Conservation (phyloP, 2,329 filamentous ascomycete genomes). For the Aspergillus tamarii region DNA sequence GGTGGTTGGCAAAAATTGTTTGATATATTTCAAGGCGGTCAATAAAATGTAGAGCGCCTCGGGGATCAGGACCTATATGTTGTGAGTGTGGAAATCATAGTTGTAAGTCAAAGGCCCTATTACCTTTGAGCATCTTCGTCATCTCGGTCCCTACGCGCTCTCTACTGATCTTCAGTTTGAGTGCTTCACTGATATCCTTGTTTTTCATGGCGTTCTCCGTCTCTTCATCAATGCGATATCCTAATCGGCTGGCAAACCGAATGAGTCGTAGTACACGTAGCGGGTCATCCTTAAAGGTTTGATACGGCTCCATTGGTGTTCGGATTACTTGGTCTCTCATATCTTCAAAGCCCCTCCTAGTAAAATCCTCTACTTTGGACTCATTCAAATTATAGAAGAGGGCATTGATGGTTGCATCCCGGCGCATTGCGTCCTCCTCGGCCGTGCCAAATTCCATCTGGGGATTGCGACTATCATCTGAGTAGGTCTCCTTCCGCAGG, state of each 20-base stretch:
- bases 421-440: constrained; percentile 82
- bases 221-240: constrained; percentile 73
- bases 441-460: constrained; percentile 92
- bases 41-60: constrained; percentile 42
- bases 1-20: constrained; percentile 47
- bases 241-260: constrained; percentile 83
- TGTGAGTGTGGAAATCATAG: constrained; percentile 4
- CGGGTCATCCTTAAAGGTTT: constrained; percentile 94
- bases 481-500: constrained; percentile 86
- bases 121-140: constrained; percentile 86
- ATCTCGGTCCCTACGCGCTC: constrained; percentile 86
- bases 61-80: constrained; percentile 41
- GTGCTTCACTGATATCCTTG: constrained; percentile 72
- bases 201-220: constrained; percentile 77
- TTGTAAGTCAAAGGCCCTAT: constrained; percentile 7
- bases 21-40: constrained; percentile 42
- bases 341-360: constrained; percentile 71
- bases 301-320: constrained; percentile 83
- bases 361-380: constrained; percentile 80
- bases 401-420: constrained; percentile 93
- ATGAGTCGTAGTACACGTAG: constrained; percentile 84
- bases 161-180: constrained; percentile 87
- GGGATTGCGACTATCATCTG: constrained; percentile 85
- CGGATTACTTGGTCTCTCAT: constrained; percentile 73
- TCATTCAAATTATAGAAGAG: constrained; percentile 94